Base-by-base conservation (phyloP, 805 yeast species). In the Jamesozyma gamospora region DNA sequence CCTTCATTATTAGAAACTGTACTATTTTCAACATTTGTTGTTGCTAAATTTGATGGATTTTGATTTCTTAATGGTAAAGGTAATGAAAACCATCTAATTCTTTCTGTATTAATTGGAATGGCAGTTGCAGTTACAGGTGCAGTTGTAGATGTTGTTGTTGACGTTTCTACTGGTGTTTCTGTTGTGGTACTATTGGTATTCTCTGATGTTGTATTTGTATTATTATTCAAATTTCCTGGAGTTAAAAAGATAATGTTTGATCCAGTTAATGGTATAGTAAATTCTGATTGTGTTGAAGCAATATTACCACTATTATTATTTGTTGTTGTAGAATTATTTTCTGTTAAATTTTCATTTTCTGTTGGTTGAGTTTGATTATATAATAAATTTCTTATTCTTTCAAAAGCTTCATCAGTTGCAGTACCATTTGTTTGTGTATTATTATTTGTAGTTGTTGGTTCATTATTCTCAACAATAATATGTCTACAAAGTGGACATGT, bases 401-500 rank as follows among this genome's bases (percentile, higher is more conserved):
- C 60, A 34, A 57, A 53, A 9, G 56, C 55, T 14, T 41, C 44
- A 16, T 35, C 34, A 13, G 40, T 36, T 9, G 42, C 19, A 30
- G 21, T 39, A 27, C 25, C 28, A 25, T 45, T 39, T 3, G 30
- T 14, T 13, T 16, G 12, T 27, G 35, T 15, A 16, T 12, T 16
- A 14, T 28, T 39, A 15, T 38, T 27, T 28, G 21, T 6, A 16
- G 18, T 40, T 41, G 32, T 31, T 14, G 28, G n/a, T 3, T 16
- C 18, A 13, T 41, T 39, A 17, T 31, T 28, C 29, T 55, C 62
- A 40, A 69, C 68, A 43, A 81, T 64, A 16, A 70, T 64, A 14
- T 66, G 66, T 42, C 97, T 75, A 57, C 98, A 90, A 35, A 90
- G 62, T 0, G 98, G 98, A 57, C 97, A 88, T 2, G 85, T 75